Base-by-base conservation (phyloP, 2,329 filamentous ascomycete genomes). In the Aspergillus udagawae region DNA sequence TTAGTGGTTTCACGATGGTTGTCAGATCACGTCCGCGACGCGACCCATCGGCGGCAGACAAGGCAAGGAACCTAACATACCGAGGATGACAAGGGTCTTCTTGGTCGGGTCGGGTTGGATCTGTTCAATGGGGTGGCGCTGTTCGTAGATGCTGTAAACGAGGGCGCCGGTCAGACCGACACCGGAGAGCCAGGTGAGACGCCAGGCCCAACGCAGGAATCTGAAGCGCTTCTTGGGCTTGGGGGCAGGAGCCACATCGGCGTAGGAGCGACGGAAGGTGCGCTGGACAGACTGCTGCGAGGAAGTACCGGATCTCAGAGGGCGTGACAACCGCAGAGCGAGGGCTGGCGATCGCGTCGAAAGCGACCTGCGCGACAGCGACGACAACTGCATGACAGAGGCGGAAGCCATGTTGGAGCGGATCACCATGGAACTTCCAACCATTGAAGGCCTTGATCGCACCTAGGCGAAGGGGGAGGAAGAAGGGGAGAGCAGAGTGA, bases 71-170 rank as follows among this genome's bases (percentile, higher is more conserved):
- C 51, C 49, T 7, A 55, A 60, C 79, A 63, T 85, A 97, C 94
- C 94, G 55, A 99, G 84, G 65, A 99, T 86, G 49, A 99, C 94
- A 56, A 99, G 83, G 10, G 92, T 99, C 85, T 99, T 99, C 89
- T 97, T 99, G 68, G 73, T 82, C 55, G 92, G 90, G 76, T 97
- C 91, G 20, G 90, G 86, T 62, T 85, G 80, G 58, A 83, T 79
- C 80, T 97, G 94, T 54, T 92, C 88, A 45, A 83, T 82, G 9
- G 93, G 93, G 75, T 96, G 84, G 68, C 91, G 87, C 73, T 90
- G 86, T 52, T 87, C 80, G 76, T 92, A 97, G 78, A 97, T 88
- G 71, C 85, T 84, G 75, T 94, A 97, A 67, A 83, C 84, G 58
- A 92, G 79, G 72, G 88, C 92, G 63, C 80, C 90, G 45, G 89